A percentile compares a stretch with the other conserved stretches of the same genome.
These are phyloP conservation scores for Crithidia sp. DNA, from an alignment of 208 protist species.

Conservation along the genomic window DNA sequence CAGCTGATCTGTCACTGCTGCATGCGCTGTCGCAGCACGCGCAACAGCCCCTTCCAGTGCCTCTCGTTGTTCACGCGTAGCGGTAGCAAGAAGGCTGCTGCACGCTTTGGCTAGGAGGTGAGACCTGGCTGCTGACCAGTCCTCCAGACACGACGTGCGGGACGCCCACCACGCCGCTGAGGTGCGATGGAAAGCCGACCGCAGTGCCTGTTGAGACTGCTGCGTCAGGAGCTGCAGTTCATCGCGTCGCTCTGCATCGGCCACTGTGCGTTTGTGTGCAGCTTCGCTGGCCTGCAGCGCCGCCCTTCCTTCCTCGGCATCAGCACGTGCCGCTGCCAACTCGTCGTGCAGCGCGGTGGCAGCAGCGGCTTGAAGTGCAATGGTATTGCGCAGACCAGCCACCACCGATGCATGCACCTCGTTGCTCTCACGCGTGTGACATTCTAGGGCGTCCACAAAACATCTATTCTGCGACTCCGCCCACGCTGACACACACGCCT, in stretches of 20 bases:
- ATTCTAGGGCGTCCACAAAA: background rate
- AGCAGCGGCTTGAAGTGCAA: background rate
- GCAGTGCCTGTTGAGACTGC: background rate
- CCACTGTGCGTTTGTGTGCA: background rate
- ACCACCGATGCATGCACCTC: background rate
- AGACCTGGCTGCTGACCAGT: background rate
- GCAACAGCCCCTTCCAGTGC: background rate
- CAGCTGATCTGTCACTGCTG: background rate
- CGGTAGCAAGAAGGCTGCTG: background rate
- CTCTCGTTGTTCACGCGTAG: background rate
- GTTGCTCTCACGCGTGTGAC: background rate
- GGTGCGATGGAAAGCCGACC: background rate
- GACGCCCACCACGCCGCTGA: conserved; percentile 2
- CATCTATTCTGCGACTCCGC: background rate
- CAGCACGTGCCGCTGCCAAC: background rate
- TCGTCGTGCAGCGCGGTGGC: background rate
- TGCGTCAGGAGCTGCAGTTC: background rate
- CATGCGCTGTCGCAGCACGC: background rate
- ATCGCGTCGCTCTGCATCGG: background rate
- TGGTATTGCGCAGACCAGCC: background rate
- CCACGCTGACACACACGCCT: background rate
- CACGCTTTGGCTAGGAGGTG: background rate
- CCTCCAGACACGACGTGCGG: background rate
- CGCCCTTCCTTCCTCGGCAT: background rate
- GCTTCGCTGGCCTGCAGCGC: background rate